These are phyloP conservation scores for Coffea canephora DNA, from an alignment of 257 asterid genomes.

Conservation along the genomic window DNA sequence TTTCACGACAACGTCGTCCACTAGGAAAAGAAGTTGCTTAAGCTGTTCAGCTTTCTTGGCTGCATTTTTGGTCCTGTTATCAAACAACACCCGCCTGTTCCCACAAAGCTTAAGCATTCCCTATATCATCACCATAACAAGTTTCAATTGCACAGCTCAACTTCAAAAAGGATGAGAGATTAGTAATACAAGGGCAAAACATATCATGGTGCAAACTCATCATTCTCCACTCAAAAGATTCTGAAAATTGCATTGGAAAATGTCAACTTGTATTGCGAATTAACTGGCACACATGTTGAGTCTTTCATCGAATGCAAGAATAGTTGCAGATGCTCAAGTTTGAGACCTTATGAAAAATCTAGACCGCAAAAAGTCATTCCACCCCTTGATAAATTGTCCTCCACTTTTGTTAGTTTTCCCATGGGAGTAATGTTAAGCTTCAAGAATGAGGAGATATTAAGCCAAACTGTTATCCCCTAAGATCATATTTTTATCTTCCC, in stretches of 20 bases:
- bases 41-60: constrained; percentile 16
- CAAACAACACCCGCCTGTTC: constrained; percentile 61
- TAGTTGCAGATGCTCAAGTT: background rate
- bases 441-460: background rate
- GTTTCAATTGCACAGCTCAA: background rate
- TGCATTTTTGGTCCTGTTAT: constrained; percentile 56
- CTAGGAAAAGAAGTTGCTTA: constrained; percentile 44
- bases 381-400: background rate
- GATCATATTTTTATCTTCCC: background rate
- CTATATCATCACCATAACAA: constrained; percentile 29
- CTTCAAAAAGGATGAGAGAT: background rate
- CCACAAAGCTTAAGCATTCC: constrained; percentile 56
- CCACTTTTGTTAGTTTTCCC: background rate
- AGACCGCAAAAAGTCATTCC: background rate
- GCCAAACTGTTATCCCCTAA: background rate
- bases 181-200: background rate
- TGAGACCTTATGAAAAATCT: background rate
- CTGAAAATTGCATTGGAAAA: no score
- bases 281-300: background rate
- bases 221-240: no score
- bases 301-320: background rate
- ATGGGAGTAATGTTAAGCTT: background rate
- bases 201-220: background rate
- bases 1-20: constrained; percentile 41
- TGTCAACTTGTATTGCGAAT: no score